Evolutionary conservation across 2,329 filamentous ascomycete genomes (phyloP).

Genomic region (Cytospora piceicola): DNA sequence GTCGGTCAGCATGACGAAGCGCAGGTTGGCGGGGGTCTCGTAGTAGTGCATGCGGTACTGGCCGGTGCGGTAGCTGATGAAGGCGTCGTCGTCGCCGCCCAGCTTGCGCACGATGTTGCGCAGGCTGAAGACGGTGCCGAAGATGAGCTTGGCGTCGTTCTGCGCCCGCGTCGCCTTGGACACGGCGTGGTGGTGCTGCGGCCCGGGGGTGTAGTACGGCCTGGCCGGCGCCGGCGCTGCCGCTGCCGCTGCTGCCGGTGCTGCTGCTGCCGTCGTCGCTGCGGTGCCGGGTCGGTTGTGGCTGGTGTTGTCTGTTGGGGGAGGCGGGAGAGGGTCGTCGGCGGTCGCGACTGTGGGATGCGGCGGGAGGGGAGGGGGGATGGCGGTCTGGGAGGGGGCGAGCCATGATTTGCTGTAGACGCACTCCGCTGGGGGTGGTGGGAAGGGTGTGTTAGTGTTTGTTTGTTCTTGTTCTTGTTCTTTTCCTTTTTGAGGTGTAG

Average conservation of each 20-base stretch:
- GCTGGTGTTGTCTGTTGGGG: conserved; percentile 37
- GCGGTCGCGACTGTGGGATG: conserved; percentile 22
- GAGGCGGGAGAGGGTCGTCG: conserved; percentile 38
- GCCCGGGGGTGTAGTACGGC: neutral
- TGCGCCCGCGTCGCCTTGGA: conserved; percentile 36
- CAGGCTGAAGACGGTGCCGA: conserved; percentile 93
- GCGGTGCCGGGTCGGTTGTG: conserved; percentile 43
- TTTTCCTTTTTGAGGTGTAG: neutral
- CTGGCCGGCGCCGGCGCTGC: conserved; percentile 24
- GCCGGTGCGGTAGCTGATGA: conserved; percentile 89
- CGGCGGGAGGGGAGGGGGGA: conserved; percentile 46
- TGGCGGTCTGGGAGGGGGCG: conserved; percentile 47
- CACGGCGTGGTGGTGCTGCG: neutral
- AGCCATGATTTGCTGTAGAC: conserved; percentile 93
- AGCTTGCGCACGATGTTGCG: conserved; percentile 97
- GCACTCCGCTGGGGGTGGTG: conserved; percentile 74
- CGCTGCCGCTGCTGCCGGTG: conserved; percentile 23
- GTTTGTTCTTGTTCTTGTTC: neutral
- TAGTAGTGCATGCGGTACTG: conserved; percentile 99
- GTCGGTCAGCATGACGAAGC: conserved; percentile 96
- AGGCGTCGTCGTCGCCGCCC: conserved; percentile 90
- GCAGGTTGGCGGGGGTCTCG: conserved; percentile 93
- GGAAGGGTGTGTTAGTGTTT: conserved; percentile 23
- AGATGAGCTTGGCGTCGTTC: conserved; percentile 95
- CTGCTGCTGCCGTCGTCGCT: conserved; percentile 29